Percentiles rank a stretch among this genome's conserved stretches.
Evolutionary conservation across 2,329 filamentous ascomycete genomes (phyloP).

Genomic region (Ophiostoma populinum): DNA sequence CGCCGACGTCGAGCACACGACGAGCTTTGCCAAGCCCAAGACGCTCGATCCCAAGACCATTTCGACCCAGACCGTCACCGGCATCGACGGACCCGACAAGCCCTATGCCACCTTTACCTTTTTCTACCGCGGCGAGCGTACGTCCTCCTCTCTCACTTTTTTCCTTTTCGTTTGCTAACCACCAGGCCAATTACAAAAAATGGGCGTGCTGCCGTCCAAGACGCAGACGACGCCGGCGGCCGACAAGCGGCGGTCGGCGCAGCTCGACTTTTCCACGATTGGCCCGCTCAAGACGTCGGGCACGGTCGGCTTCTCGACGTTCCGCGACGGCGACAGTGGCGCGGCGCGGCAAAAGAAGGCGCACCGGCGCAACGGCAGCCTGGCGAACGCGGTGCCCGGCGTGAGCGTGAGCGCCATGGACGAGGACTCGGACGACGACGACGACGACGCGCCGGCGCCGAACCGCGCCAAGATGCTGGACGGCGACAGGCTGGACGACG

Average conservation of each 20-base stretch:
- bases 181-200: conserved; percentile 83
- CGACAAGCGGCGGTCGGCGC: conserved; percentile 63
- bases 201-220: conserved; percentile 71
- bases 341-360: conserved; percentile 38
- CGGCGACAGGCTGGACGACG: conserved; percentile 50
- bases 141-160: conserved; percentile 22
- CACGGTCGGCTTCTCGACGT: conserved; percentile 77
- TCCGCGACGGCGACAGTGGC: conserved; percentile 52
- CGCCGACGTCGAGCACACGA: conserved; percentile 86
- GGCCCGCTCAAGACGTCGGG: conserved; percentile 73
- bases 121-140: conserved; percentile 89
- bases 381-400: conserved; percentile 24
- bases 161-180: neutral
- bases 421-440: conserved; percentile 57
- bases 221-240: conserved; percentile 42
- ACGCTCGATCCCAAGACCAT: conserved; percentile 92
- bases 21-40: conserved; percentile 94
- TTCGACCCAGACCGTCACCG: conserved; percentile 97
- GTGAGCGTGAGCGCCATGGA: conserved; percentile 45
- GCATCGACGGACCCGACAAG: conserved; percentile 87
- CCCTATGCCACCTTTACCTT: conserved; percentile 97
- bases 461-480: conserved; percentile 25
- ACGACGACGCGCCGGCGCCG: conserved; percentile 13
- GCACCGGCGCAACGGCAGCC: conserved; percentile 34
- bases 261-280: conserved; percentile 71